phyloP scores from a whole-genome alignment of 345 rosid species.

The Erucastrum elatum region DNA sequence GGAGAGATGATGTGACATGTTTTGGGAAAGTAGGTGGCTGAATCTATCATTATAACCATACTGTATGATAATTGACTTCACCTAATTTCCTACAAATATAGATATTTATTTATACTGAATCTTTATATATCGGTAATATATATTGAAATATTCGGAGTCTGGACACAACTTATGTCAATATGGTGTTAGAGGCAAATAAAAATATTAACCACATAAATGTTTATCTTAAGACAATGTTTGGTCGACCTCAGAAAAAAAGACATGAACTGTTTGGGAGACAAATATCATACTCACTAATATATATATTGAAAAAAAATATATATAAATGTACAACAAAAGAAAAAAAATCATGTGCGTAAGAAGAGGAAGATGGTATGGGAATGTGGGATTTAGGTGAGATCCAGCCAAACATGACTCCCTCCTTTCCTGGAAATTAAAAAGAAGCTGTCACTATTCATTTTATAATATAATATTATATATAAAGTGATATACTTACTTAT shows the following conservation, averaged over 20 bases:
- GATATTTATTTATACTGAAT: background rate
- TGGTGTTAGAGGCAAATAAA: constrained; percentile 7
- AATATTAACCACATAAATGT: background rate
- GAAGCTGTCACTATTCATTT: constrained; percentile 12
- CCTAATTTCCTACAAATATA: constrained; percentile 4
- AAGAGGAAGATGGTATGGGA: constrained; percentile 41
- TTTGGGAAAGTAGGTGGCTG: constrained; percentile 41
- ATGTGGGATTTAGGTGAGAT: constrained; percentile 43
- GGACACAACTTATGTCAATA: background rate
- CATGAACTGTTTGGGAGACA: too few relatives aligned
- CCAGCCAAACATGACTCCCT: constrained; percentile 44
- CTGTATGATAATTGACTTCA: constrained; percentile 31
- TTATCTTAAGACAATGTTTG: constrained; percentile 13
- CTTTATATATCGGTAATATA: background rate
- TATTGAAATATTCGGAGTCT: background rate
- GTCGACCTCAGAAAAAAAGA: constrained; percentile 10
- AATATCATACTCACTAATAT: background rate
- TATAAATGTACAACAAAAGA: background rate
- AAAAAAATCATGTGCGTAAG: constrained; percentile 38
- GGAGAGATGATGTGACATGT: constrained; percentile 41
- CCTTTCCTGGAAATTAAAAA: constrained; percentile 23
- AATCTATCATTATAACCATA: constrained; percentile 41
- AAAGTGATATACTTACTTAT: background rate
- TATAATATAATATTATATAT: background rate
- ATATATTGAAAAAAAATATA: background rate